These are phyloP conservation scores for Populus simonii DNA, from an alignment of 345 rosid genomes.

Conservation along the genomic window DNA sequence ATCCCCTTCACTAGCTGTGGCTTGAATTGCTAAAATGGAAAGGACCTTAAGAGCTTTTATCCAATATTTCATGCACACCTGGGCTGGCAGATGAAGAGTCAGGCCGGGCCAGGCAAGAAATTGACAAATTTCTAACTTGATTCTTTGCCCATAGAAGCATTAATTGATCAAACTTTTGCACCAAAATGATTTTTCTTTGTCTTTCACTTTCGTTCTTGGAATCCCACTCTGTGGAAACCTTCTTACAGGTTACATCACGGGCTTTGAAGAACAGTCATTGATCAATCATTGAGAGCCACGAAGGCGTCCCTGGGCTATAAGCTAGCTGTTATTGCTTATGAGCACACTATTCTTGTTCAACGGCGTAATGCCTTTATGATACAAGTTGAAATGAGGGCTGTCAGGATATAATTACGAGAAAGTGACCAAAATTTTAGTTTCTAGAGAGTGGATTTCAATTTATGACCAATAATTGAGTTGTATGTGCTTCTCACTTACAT, in stretches of 20 bases:
- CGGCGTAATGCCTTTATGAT: background rate
- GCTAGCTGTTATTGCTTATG: background rate
- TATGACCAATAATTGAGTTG: no score
- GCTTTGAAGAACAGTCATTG: no score
- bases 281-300: background rate
- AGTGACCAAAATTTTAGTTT: background rate
- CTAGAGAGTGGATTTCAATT: no score
- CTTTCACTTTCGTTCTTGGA: background rate
- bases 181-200: background rate
- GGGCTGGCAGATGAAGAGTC: background rate
- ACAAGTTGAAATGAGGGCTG: background rate
- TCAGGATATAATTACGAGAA: background rate
- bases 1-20: background rate
- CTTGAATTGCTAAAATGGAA: background rate
- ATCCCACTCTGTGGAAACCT: background rate
- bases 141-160: background rate
- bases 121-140: background rate
- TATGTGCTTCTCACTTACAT: no score
- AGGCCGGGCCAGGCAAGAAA: background rate
- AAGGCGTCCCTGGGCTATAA: no score
- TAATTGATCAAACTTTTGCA: background rate
- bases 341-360: background rate
- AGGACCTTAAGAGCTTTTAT: background rate
- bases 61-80: background rate
- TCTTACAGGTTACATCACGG: background rate